These are phyloP conservation scores for Dactylorhiza incarnata DNA, from an alignment of 106 monocot species.

Conservation along the genomic window DNA sequence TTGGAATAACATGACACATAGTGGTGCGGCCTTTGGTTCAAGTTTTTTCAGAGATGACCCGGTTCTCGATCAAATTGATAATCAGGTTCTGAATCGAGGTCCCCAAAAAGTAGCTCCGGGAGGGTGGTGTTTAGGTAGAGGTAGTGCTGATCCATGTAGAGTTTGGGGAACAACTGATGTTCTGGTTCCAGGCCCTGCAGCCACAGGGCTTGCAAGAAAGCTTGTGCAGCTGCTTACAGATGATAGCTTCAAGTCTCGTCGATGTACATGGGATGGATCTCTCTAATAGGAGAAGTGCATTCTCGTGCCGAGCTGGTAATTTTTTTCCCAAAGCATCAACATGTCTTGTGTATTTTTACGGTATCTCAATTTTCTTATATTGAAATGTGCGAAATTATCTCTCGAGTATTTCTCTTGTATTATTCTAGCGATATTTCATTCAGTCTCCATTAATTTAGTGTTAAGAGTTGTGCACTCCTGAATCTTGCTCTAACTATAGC, in stretches of 20 bases:
- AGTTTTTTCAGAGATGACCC: slow-evolving; percentile 36
- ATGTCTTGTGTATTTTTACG: no score
- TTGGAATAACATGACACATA: slow-evolving; percentile 40
- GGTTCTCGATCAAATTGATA: slow-evolving; percentile 61
- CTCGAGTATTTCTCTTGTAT: no score
- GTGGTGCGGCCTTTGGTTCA: slow-evolving; percentile 57
- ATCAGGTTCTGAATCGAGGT: slow-evolving; percentile 41
- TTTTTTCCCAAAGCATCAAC: no score
- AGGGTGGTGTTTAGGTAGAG: slow-evolving; percentile 76
- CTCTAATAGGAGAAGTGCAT: slow-evolving; percentile 13
- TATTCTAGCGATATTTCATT: no score
- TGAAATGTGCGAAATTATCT: no score
- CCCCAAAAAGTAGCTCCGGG: slow-evolving; percentile 41
- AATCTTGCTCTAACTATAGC: no score
- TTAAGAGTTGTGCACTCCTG: no score
- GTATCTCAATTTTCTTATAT: no score
- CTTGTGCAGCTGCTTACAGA: slow-evolving; percentile 37
- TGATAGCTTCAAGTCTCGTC: slow-evolving; percentile 31
- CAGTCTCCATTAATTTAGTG: no score
- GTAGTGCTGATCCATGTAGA: slow-evolving; percentile 41
- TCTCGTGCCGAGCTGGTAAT: background rate
- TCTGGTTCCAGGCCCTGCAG: slow-evolving; percentile 56
- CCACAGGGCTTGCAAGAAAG: slow-evolving; percentile 43
- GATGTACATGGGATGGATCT: slow-evolving; percentile 66
- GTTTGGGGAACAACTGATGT: slow-evolving; percentile 52